Conservation (phyloP, 1,139 yeast genomes). For the Nakaseomyces uthaithaninus region DNA sequence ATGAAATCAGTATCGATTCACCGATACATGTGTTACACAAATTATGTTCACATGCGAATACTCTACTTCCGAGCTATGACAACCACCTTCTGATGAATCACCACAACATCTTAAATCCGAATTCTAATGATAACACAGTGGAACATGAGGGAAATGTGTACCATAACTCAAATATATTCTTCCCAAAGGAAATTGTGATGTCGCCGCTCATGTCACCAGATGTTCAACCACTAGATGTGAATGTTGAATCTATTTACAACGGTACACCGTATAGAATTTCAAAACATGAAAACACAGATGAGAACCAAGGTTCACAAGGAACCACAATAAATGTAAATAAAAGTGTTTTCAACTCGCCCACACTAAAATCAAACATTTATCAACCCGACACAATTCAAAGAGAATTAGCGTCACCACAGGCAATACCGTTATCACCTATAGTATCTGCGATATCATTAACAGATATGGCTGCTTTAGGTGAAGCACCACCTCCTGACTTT, state of each 20-base stretch:
- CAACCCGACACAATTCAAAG: slow-evolving; percentile 43
- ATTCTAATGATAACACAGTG: slow-evolving; percentile 1
- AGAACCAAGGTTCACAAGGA: neutral
- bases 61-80: slow-evolving; percentile 41
- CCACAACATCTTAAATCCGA: slow-evolving; percentile 10
- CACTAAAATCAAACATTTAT: slow-evolving; percentile 45
- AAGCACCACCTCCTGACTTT: slow-evolving; percentile 25
- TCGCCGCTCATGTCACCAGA: slow-evolving; percentile 48
- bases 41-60: slow-evolving; percentile 66
- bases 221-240: slow-evolving; percentile 41
- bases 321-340: slow-evolving; percentile 8
- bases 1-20: slow-evolving; percentile 86
- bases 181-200: slow-evolving; percentile 35
- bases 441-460: slow-evolving; percentile 25
- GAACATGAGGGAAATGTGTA: slow-evolving; percentile 13
- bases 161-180: slow-evolving; percentile 35
- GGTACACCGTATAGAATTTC: slow-evolving; percentile 8
- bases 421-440: slow-evolving; percentile 45
- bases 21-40: slow-evolving; percentile 68
- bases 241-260: slow-evolving; percentile 10
- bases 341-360: slow-evolving; percentile 24
- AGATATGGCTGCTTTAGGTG: slow-evolving; percentile 3
- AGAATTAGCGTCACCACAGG: slow-evolving; percentile 51
- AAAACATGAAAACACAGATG: slow-evolving; percentile 9
- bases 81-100: slow-evolving; percentile 19